Evolutionary conservation across 2,329 filamentous ascomycete genomes (phyloP).

Genomic region (Biscogniauxia mediterranea): DNA sequence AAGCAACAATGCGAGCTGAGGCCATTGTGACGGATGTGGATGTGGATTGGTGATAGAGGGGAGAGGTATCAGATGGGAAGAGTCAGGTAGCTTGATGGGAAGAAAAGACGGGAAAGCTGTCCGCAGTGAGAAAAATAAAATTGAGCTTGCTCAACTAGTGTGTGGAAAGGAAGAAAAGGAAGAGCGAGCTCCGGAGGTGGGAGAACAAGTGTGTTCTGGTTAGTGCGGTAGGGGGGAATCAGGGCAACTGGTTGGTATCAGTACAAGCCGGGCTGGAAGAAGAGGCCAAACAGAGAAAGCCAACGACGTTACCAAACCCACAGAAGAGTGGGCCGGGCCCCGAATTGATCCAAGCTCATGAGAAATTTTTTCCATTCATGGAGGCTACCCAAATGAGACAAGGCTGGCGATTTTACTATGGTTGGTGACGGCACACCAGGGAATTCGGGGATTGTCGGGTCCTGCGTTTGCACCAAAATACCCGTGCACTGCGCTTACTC

Average conservation of each 20-base stretch:
- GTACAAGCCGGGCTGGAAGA: constrained; percentile 14
- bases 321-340: constrained; percentile 18
- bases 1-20: constrained; percentile 72
- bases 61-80: constrained; percentile 40
- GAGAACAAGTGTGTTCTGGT: constrained; percentile 26
- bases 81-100: constrained; percentile 27
- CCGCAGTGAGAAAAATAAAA: constrained; percentile 23
- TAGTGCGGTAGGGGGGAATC: constrained; percentile 2
- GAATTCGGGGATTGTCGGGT: constrained; percentile 20
- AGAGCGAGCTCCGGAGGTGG: constrained; percentile 31
- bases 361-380: constrained; percentile 26
- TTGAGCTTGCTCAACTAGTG: constrained; percentile 28
- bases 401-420: constrained; percentile 28
- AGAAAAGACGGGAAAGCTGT: constrained; percentile 24
- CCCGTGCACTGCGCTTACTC: constrained; percentile 6
- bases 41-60: constrained; percentile 36
- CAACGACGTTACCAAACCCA: constrained; percentile 4
- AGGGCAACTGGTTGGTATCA: constrained; percentile 14
- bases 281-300: constrained; percentile 7
- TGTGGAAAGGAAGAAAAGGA: constrained; percentile 30
- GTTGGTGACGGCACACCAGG: constrained; percentile 9
- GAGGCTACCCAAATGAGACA: constrained; percentile 34
- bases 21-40: constrained; percentile 69
- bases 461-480: constrained; percentile 9
- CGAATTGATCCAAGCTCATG: constrained; percentile 22